Conservation (phyloP, 805 yeast genomes). For the baker's yeast (Saccharomyces cerevisiae) region DNA sequence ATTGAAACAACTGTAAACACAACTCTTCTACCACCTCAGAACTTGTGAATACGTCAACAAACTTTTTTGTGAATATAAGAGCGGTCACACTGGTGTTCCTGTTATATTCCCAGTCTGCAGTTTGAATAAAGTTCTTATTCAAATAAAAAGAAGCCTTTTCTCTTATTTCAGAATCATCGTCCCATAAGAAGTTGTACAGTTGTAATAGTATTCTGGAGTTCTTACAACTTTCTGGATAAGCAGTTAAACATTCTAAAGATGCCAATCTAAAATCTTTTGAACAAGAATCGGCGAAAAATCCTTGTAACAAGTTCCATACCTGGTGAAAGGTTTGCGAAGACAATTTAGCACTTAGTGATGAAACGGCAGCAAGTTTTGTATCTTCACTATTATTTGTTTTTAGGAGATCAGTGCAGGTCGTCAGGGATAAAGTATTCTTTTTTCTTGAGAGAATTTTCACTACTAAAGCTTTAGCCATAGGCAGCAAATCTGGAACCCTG, state of each 20-base stretch:
- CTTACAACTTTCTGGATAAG: conserved; percentile 4
- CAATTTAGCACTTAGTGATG: conserved; percentile 42
- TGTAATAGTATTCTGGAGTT: conserved; percentile 13
- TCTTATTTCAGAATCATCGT: conserved; percentile 62
- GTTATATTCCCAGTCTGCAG: conserved; percentile 4
- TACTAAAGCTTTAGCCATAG: conserved; percentile 37
- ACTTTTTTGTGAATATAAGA: conserved; percentile 14
- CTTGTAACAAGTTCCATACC: conserved; percentile 7
- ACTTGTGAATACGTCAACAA: conserved; percentile 1
- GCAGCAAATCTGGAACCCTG: conserved; percentile 30
- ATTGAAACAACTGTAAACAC: background rate
- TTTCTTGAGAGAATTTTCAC: conserved; percentile 29
- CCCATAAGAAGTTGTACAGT: conserved; percentile 39
- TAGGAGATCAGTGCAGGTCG: conserved; percentile 18
- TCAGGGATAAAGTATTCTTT: conserved; percentile 14
- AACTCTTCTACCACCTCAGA: background rate
- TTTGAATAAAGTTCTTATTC: conserved; percentile 24
- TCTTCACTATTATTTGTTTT: conserved; percentile 36
- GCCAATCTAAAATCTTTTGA: conserved; percentile 21
- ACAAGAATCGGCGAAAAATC: conserved; percentile 16
- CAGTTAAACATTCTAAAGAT: conserved; percentile 16
- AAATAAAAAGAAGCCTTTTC: conserved; percentile 38
- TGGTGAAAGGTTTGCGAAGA: conserved; percentile 11
- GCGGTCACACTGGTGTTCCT: conserved; percentile 32
- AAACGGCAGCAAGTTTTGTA: conserved; percentile 41